Base-by-base conservation (phyloP, 805 yeast genomes). In the Candida takata region DNA sequence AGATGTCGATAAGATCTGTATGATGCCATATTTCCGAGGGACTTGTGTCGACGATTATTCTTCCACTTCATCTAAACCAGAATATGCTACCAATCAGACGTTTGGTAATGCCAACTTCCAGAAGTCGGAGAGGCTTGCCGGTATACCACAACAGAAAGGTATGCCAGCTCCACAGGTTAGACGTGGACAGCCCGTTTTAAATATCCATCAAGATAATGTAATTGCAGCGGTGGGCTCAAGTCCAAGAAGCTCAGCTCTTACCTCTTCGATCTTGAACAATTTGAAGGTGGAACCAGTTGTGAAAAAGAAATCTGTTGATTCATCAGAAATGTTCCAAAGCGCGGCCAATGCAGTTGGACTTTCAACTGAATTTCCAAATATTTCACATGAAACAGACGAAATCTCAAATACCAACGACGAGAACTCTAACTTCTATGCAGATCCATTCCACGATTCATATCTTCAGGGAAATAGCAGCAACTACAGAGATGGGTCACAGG, bases 1-100 rank as follows among this genome's bases (percentile, higher is more conserved):
- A 0, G 68, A 70, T 26, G 80, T 71, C 2, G 63, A 64, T 2
- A 57, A 57, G 8, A 45, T 83, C 21, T 62, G 76, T 40, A 34
- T 57, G 12, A 63, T 73, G 72, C 60, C 69, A 0, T 83, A 76
- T 53, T 83, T 83, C 55, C 57, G 58, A 33, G 64, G 65, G 13
- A 65, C 80, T 3, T 54, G 62, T 36, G 57, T 54, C 24, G 52
- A 54, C 29, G 47, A 40, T 15, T 15, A 20, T 7, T 20, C 9
- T 10, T 10, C 23, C 9, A 8, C 2, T 20, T 20, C 23, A 8
- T 20, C 23, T 8, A 20, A 8, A 8, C 23, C 23, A 8, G 23
- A 20, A 10, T 20, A 20, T 20, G 3, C 23, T 20, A 20, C 23
- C 23, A 20, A 20, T 8, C 7, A 20, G 7, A 20, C 29, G n/a